phyloP scores from a whole-genome alignment of 305 asterid species.

The Solanum hybrid region DNA sequence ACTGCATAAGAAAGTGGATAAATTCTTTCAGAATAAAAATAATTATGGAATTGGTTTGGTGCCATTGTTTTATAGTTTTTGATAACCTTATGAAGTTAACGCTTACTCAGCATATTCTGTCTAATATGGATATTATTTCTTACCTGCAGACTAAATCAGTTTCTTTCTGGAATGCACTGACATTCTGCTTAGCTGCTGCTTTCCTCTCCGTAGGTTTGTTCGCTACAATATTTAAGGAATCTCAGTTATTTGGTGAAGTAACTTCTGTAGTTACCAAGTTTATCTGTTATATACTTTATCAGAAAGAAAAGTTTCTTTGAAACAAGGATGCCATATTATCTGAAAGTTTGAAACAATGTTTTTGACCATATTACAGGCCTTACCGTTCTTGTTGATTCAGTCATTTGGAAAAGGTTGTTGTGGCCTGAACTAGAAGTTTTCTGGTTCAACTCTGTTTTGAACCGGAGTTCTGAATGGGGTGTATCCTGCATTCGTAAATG shows the following conservation, averaged over 20 bases:
- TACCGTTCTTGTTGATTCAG: slow-evolving; percentile 64
- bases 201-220: slow-evolving; percentile 67
- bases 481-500: slow-evolving; percentile 55
- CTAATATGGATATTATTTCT: slow-evolving; percentile 8
- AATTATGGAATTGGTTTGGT: not conserved
- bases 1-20: not conserved
- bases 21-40: not conserved
- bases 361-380: slow-evolving; percentile 48
- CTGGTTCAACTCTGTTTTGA: slow-evolving; percentile 97
- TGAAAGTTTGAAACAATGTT: slow-evolving; percentile 5
- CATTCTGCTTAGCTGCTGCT: slow-evolving; percentile 47
- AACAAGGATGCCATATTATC: not conserved
- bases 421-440: slow-evolving; percentile 97
- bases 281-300: not conserved
- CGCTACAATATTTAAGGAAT: not conserved
- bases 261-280: not conserved
- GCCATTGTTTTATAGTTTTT: not conserved
- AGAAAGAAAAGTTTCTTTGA: not conserved
- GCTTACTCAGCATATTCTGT: slow-evolving; percentile 4
- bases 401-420: slow-evolving; percentile 68
- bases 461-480: slow-evolving; percentile 99
- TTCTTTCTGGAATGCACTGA: slow-evolving; percentile 65
- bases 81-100: not conserved
- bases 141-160: slow-evolving; percentile 69
- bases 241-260: not conserved